These are phyloP conservation scores for Epicoccum sorghinum DNA, from an alignment of 2,329 filamentous ascomycete genomes.

Conservation along the genomic window DNA sequence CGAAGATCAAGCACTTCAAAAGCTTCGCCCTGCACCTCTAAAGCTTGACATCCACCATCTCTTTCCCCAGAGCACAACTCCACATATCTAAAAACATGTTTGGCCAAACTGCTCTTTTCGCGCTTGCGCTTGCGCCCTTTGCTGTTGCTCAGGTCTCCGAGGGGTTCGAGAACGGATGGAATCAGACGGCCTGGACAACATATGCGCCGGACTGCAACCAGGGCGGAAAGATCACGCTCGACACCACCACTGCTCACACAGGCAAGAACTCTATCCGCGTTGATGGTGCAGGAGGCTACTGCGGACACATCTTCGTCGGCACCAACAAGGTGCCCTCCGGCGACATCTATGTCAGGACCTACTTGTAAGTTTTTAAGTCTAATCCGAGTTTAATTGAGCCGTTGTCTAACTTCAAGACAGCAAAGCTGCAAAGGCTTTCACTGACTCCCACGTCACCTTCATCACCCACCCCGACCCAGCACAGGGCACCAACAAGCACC, in stretches of 20 bases:
- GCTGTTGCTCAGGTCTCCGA: constrained; percentile 61
- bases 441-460: constrained; percentile 65
- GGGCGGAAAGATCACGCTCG: constrained; percentile 62
- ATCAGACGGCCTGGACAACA: constrained; percentile 62
- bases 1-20: constrained; percentile 7
- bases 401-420: constrained; percentile 42
- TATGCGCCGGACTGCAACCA: constrained; percentile 67
- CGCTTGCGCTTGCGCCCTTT: constrained; percentile 53
- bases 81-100: constrained; percentile 46
- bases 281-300: constrained; percentile 65
- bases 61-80: too few relatives aligned
- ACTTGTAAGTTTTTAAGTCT: constrained; percentile 55
- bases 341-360: constrained; percentile 63
- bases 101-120: constrained; percentile 52
- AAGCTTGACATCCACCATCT: background rate
- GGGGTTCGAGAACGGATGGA: constrained; percentile 65
- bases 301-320: constrained; percentile 64
- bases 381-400: background rate
- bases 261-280: constrained; percentile 77
- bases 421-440: constrained; percentile 63
- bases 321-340: constrained; percentile 62
- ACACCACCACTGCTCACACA: constrained; percentile 60
- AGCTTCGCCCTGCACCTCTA: constrained; percentile 1
- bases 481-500: constrained; percentile 63
- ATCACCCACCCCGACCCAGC: constrained; percentile 68